Evolutionary conservation across 371 early-diverging fungal species (phyloP).

Genomic region (Zopfochytrium polystomum): DNA sequence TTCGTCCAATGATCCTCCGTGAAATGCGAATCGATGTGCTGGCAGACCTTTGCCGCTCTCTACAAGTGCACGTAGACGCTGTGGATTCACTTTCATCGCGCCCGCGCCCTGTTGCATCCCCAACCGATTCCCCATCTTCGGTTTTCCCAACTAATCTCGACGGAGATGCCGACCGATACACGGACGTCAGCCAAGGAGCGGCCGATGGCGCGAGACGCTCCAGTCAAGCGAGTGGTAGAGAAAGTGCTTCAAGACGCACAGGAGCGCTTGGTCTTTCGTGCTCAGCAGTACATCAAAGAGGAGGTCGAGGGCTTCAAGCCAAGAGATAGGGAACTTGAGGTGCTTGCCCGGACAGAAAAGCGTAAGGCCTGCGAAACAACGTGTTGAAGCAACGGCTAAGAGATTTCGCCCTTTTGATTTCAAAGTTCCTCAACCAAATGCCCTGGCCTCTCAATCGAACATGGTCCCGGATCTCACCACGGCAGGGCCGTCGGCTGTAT

Average conservation of each 20-base stretch:
- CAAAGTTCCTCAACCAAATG: constrained; percentile 41
- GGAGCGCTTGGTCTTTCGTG: constrained; percentile 76
- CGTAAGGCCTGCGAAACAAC: constrained; percentile 23
- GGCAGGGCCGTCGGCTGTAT: background rate
- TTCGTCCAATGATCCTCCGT: constrained; percentile 82
- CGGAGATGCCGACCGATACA: too few relatives aligned
- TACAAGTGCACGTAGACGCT: constrained; percentile 56
- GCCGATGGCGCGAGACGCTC: constrained; percentile 3
- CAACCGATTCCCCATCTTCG: too few relatives aligned
- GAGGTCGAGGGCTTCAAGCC: constrained; percentile 77
- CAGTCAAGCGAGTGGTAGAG: constrained; percentile 50
- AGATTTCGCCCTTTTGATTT: background rate
- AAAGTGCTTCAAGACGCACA: constrained; percentile 83
- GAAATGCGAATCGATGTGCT: constrained; percentile 72
- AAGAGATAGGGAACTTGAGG: constrained; percentile 63
- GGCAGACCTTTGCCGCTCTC: constrained; percentile 76
- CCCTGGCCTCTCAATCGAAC: constrained; percentile 20
- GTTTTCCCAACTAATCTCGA: too few relatives aligned
- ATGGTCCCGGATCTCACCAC: constrained; percentile 27
- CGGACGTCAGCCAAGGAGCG: too few relatives aligned
- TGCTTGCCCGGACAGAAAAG: constrained; percentile 40
- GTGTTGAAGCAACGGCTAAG: too few relatives aligned
- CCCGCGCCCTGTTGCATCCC: too few relatives aligned
- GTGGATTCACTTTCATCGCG: constrained; percentile 42
- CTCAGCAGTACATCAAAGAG: constrained; percentile 72